Percentiles rank a stretch among this genome's conserved stretches.
Conservation (phyloP, 148 eudicot species). For the Selenicereus undatus region DNA sequence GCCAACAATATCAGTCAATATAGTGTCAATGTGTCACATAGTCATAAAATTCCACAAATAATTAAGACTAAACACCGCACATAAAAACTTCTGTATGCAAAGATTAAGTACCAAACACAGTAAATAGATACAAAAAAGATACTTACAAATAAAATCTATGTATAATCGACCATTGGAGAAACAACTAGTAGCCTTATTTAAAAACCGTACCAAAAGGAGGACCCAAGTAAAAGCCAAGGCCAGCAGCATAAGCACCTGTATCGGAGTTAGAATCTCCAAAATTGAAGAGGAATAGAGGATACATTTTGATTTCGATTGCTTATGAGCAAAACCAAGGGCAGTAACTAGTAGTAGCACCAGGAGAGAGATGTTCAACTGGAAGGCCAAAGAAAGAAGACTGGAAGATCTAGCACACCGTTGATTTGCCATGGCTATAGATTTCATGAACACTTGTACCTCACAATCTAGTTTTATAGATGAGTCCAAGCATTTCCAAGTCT, state of each 20-base stretch:
- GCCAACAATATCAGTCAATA: constrained; percentile 8
- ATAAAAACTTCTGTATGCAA: no score
- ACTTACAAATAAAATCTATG: constrained; percentile 47
- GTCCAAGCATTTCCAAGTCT: not conserved
- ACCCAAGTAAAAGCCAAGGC: constrained; percentile 34
- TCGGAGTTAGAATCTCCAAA: constrained; percentile 43
- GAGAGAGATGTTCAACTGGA: not conserved
- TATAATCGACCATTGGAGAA: constrained; percentile 47
- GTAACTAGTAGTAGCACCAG: not conserved
- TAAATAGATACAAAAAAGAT: no score
- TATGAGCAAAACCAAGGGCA: constrained; percentile 6
- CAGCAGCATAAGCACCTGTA: constrained; percentile 39
- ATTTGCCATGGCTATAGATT: not conserved
- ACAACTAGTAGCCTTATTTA: constrained; percentile 36
- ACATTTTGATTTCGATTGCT: constrained; percentile 24
- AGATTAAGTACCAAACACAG: no score
- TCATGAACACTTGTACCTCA: not conserved
- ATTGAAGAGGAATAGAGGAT: constrained; percentile 31
- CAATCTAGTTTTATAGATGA: not conserved
- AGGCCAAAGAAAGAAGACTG: not conserved
- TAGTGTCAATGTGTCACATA: not conserved
- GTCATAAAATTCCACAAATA: not conserved
- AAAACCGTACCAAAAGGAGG: constrained; percentile 43
- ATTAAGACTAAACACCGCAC: not conserved
- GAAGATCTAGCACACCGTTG: not conserved